Percentiles rank a stretch among this genome's conserved stretches.
phyloP scores from a whole-genome alignment of 169 alveolate genomes.

The Toxoplasma gondii region DNA sequence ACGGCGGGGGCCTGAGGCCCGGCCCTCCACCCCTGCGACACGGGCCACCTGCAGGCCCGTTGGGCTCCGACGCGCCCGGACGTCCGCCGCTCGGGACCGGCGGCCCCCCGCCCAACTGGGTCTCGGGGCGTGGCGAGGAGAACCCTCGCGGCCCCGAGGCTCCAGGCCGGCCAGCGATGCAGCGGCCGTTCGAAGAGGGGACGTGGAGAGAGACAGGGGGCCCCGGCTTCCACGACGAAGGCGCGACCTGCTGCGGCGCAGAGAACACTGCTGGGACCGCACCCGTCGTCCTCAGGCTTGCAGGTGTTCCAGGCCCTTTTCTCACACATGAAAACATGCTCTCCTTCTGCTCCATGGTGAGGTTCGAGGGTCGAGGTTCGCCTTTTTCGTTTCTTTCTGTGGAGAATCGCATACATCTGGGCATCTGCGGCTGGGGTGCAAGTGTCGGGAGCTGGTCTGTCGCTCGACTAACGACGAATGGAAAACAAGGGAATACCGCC shows the following conservation, averaged over 20 bases:
- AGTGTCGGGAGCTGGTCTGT: not conserved
- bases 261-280: not conserved
- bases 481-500: not conserved
- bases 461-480: not conserved
- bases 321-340: constrained; percentile 6
- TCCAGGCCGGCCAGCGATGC: no score
- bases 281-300: constrained; percentile 9
- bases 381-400: not conserved
- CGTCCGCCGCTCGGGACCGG: no score
- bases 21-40: not conserved
- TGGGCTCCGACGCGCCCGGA: no score
- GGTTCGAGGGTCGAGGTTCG: not conserved
- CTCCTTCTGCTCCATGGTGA: constrained; percentile 38
- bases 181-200: no score
- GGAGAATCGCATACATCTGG: not conserved
- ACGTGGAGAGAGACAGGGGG: not conserved
- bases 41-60: no score
- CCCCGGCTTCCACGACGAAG: not conserved
- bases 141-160: no score
- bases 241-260: not conserved
- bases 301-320: not conserved
- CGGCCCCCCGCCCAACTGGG: not conserved
- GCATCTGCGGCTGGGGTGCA: not conserved
- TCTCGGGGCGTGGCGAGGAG: not conserved
- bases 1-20: not conserved